Conservation (phyloP, 1,284 basidiomycete species). For the Apiotrichum mycotoxinovorans region DNA sequence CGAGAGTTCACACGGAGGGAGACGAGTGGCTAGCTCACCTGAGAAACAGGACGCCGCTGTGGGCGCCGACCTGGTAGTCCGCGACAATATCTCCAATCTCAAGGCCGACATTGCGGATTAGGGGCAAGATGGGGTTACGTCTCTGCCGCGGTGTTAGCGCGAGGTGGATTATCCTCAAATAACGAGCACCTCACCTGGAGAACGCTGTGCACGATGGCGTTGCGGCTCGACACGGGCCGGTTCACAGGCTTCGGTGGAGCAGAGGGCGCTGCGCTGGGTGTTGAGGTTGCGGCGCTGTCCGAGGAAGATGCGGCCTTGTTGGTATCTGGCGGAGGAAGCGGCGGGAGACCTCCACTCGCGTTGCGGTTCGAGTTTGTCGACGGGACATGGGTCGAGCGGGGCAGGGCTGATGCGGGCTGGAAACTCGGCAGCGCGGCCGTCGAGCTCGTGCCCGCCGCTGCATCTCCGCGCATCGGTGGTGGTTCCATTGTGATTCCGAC, state of each 20-base stretch:
- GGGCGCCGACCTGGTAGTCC: constrained; percentile 94
- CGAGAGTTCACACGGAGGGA: too few species aligned
- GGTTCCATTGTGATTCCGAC: constrained; percentile 21
- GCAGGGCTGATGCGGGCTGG: constrained; percentile 23
- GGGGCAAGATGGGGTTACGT: constrained; percentile 80
- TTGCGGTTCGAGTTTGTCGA: constrained; percentile 21
- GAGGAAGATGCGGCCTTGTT: too few species aligned
- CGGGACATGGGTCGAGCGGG: constrained; percentile 15
- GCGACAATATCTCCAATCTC: constrained; percentile 92
- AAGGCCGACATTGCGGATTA: constrained; percentile 82
- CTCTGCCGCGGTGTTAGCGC: constrained; percentile 55
- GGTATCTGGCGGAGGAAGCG: constrained; percentile 2
- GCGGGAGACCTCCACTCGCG: constrained; percentile 21
- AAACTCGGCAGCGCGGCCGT: constrained; percentile 4
- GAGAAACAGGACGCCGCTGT: constrained; percentile 85
- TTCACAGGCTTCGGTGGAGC: constrained; percentile 26
- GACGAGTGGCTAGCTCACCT: constrained; percentile 66
- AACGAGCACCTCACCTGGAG: constrained; percentile 55
- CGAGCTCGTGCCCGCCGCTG: neutral
- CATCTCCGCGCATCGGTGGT: constrained; percentile 2
- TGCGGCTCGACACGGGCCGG: constrained; percentile 40
- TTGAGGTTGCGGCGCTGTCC: neutral
- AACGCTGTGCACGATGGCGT: constrained; percentile 66
- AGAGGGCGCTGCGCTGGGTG: neutral
- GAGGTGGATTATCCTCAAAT: neutral